Evolutionary conservation across 169 alveolate genomes (phyloP).

Genomic region (Sarcocystis neurona): DNA sequence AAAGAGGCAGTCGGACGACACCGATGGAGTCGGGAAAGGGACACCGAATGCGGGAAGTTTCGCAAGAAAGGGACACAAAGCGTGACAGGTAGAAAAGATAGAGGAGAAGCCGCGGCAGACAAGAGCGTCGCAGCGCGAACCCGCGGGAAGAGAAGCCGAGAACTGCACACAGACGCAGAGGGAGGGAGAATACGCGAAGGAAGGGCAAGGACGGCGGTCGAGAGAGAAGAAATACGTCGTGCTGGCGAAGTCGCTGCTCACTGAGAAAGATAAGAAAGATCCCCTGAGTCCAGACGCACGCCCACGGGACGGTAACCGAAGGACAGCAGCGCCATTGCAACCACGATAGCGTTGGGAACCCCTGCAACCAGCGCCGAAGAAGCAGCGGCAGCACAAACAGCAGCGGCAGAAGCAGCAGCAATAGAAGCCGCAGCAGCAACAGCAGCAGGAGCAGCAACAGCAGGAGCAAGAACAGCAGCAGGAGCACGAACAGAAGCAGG

Average conservation of each 20-base stretch:
- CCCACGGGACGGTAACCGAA: constrained; percentile 82
- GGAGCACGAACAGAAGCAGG: neutral
- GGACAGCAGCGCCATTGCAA: constrained; percentile 79
- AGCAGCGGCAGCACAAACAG: neutral
- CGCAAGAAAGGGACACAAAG: too few relatives aligned
- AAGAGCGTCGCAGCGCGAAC: neutral
- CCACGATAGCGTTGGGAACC: constrained; percentile 83
- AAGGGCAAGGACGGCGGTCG: neutral
- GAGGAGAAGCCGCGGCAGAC: neutral
- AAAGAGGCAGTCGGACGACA: too few relatives aligned
- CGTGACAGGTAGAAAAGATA: neutral
- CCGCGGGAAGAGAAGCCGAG: neutral
- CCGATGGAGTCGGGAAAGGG: too few relatives aligned
- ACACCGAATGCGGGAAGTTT: too few relatives aligned
- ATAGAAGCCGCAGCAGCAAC: neutral
- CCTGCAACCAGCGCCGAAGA: constrained; percentile 71
- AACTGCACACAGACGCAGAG: neutral
- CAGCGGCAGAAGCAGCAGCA: neutral
- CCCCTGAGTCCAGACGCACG: constrained; percentile 90
- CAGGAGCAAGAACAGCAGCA: neutral
- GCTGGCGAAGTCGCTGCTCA: neutral
- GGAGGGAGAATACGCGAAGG: neutral
- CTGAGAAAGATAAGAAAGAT: constrained; percentile 76
- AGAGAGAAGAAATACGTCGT: neutral
- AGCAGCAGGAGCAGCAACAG: neutral